Conservation (phyloP, 768 basidiomycete species). For the Pleurotus giganteus region DNA sequence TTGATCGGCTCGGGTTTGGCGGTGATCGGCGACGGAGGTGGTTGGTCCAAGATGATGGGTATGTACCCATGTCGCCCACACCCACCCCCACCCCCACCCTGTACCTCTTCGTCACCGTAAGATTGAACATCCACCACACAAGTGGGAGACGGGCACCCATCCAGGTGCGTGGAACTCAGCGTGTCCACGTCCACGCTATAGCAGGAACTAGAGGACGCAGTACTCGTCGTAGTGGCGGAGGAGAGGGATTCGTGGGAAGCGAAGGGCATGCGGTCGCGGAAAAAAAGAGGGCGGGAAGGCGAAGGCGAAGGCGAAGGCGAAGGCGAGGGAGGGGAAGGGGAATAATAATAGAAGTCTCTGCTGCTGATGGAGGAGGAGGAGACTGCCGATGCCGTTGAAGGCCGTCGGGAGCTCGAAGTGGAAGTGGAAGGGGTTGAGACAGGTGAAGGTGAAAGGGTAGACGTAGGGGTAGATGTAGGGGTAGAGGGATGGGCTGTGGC, state of each 20-base stretch:
- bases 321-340: not conserved
- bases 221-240: slow-evolving; percentile 2
- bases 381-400: not conserved
- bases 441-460: not conserved
- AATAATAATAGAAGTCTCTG: not conserved
- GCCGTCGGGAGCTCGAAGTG: not conserved
- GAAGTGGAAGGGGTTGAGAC: not conserved
- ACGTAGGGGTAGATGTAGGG: not conserved
- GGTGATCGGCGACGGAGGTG: not conserved
- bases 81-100: not conserved
- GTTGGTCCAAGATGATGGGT: not conserved
- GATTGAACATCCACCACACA: not conserved
- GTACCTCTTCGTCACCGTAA: not conserved
- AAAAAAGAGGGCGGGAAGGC: not conserved
- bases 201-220: slow-evolving; percentile 6
- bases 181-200: slow-evolving; percentile 7
- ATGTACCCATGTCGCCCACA: not conserved
- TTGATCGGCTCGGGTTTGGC: not conserved
- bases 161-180: not conserved
- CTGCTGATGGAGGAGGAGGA: not conserved
- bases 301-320: not conserved
- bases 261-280: not conserved
- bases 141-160: not conserved
- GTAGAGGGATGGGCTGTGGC: not conserved
- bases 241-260: slow-evolving; percentile 4